Conservation (phyloP, 2,329 filamentous ascomycete species). For the Thyridium curvatum region DNA sequence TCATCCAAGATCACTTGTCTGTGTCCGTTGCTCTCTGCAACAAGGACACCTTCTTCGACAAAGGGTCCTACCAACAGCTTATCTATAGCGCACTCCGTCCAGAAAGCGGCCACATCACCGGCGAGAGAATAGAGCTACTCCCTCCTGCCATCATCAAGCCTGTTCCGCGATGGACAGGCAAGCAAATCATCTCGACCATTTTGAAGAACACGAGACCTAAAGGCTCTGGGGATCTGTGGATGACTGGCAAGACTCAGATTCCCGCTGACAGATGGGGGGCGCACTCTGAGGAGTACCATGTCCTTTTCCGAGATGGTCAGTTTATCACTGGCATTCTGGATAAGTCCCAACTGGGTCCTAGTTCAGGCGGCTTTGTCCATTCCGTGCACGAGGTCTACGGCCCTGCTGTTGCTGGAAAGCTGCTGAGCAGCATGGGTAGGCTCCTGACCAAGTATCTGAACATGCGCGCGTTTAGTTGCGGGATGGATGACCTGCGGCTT, state of each 20-base stretch:
- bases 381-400: constrained; percentile 92
- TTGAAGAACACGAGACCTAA: constrained; percentile 84
- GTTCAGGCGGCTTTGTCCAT: constrained; percentile 81
- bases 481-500: constrained; percentile 89
- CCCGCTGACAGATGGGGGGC: constrained; percentile 73
- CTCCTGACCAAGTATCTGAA: constrained; percentile 84
- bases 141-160: constrained; percentile 80
- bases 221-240: constrained; percentile 68
- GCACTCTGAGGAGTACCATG: constrained; percentile 66
- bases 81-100: constrained; percentile 85
- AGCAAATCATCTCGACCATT: constrained; percentile 90
- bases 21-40: constrained; percentile 88
- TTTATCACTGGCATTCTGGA: constrained; percentile 88
- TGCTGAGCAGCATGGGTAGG: constrained; percentile 84
- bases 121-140: constrained; percentile 74
- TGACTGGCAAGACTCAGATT: constrained; percentile 74
- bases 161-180: constrained; percentile 81
- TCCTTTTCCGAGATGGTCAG: constrained; percentile 81
- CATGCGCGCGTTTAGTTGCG: constrained; percentile 93
- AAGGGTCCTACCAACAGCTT: constrained; percentile 87
- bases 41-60: constrained; percentile 84
- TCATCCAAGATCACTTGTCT: constrained; percentile 98
- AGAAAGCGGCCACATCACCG: constrained; percentile 81
- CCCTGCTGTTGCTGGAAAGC: constrained; percentile 74
- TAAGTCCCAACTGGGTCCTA: constrained; percentile 89